Conservation (phyloP, 2,329 filamentous ascomycete genomes). For the Talaromyces sp. region DNA sequence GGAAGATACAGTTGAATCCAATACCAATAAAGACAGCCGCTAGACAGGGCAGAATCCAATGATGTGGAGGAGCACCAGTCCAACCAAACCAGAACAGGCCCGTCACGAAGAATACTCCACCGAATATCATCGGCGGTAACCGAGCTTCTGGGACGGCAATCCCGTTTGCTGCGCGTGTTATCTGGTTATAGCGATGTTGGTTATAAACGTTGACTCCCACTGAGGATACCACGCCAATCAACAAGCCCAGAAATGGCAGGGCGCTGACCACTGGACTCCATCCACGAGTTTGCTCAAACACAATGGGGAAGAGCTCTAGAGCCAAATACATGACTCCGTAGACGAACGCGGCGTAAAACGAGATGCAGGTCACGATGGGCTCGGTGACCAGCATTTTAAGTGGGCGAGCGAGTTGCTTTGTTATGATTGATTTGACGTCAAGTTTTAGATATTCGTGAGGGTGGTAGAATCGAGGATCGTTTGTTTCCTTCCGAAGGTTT, state of each 20-base stretch:
- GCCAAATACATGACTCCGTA: conserved; percentile 25
- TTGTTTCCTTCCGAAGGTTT: conserved; percentile 43
- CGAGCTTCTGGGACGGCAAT: conserved; percentile 37
- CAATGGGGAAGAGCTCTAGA: conserved; percentile 25
- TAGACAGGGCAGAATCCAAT: conserved; percentile 6
- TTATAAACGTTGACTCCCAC: conserved; percentile 37
- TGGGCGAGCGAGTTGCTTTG: conserved; percentile 38
- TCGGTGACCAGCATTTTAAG: conserved; percentile 41
- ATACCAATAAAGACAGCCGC: conserved; percentile 35
- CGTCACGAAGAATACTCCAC: conserved; percentile 4
- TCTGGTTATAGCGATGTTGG: conserved; percentile 29
- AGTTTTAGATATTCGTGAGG: conserved; percentile 35
- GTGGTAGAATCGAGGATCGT: conserved; percentile 43
- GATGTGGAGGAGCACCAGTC: conserved; percentile 2
- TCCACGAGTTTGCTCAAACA: conserved; percentile 30
- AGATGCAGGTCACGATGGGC: conserved; percentile 42
- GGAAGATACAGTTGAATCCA: conserved; percentile 44
- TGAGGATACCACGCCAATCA: conserved; percentile 34
- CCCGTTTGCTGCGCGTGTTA: conserved; percentile 23
- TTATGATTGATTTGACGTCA: conserved; percentile 27
- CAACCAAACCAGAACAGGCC: conserved; percentile 10
- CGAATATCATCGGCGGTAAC: conserved; percentile 40
- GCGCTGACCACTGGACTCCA: conserved; percentile 35
- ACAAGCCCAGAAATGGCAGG: conserved; percentile 39
- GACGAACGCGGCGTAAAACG: conserved; percentile 27